Percentiles rank a stretch among this genome's conserved stretches.
Conservation (phyloP, 129 eudicot species). For the Centaurea solstitialis region DNA sequence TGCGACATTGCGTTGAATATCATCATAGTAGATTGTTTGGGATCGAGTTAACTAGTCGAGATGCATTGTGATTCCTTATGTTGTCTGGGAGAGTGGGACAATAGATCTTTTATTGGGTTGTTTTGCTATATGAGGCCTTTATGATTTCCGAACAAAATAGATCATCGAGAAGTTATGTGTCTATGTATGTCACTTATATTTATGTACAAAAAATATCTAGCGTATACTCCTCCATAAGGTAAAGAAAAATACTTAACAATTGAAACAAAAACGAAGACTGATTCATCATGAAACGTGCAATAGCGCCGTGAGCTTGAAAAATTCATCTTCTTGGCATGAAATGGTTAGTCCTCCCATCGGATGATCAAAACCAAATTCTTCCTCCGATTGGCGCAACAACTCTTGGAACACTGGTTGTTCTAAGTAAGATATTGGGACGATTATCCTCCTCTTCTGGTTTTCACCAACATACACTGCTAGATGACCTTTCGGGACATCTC, state of each 20-base stretch:
- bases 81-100: too few relatives aligned
- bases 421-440: constrained; percentile 20
- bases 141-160: not conserved
- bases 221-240: not conserved
- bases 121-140: not conserved
- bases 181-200: not conserved
- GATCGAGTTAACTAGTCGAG: not conserved
- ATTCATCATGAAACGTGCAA: constrained; percentile 6
- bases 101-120: not conserved
- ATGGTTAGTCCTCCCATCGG: constrained; percentile 33
- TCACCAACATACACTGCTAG: constrained; percentile 31
- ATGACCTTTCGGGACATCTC: constrained; percentile 30
- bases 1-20: not conserved
- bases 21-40: not conserved
- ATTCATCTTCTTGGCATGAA: constrained; percentile 28
- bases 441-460: constrained; percentile 13
- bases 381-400: constrained; percentile 29
- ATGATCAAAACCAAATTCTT: constrained; percentile 27
- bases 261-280: not conserved
- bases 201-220: not conserved
- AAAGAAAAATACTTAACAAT: not conserved
- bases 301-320: constrained; percentile 7
- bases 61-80: not conserved
- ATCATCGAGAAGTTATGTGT: not conserved
- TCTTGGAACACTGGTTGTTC: constrained; percentile 25